Percentiles rank a stretch among this genome's conserved stretches.
These are phyloP conservation scores for Populus hybrid DNA, from an alignment of 441 rosid genomes.

Conservation along the genomic window DNA sequence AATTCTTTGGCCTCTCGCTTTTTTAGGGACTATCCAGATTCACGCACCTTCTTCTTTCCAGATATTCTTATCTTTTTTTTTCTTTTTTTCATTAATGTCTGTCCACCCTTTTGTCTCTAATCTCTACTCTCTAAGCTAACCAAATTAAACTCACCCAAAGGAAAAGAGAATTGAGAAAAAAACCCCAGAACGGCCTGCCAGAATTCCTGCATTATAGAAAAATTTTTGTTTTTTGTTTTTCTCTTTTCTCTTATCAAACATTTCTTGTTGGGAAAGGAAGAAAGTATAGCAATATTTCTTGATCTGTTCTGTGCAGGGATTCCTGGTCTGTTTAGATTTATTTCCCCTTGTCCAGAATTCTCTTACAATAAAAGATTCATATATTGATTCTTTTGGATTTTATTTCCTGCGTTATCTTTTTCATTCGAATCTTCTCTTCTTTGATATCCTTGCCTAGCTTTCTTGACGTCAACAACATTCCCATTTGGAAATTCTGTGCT, in stretches of 20 bases:
- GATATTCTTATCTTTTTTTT: neutral
- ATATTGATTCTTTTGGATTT: neutral
- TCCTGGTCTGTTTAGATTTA: constrained; percentile 25
- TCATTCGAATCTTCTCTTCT: neutral
- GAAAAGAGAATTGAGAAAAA: neutral
- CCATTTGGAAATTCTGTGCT: neutral
- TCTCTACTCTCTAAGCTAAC: neutral
- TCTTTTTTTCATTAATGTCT: constrained; percentile 4
- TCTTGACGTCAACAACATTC: neutral
- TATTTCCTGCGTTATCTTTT: neutral
- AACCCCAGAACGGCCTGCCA: constrained; percentile 11
- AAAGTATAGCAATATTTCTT: neutral
- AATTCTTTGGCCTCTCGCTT: constrained; percentile 11
- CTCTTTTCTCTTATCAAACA: neutral
- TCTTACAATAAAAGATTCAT: neutral
- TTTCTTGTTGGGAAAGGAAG: neutral
- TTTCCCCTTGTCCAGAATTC: neutral
- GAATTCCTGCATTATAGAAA: constrained; percentile 19
- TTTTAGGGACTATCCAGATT: constrained; percentile 7
- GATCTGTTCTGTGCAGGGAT: constrained; percentile 23
- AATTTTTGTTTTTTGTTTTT: neutral
- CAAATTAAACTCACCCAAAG: neutral
- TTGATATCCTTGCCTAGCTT: neutral
- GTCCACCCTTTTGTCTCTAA: neutral
- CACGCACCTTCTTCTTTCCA: neutral